These are phyloP conservation scores for Syzygium aromaticum DNA, from an alignment of 345 rosid species.

Conservation along the genomic window DNA sequence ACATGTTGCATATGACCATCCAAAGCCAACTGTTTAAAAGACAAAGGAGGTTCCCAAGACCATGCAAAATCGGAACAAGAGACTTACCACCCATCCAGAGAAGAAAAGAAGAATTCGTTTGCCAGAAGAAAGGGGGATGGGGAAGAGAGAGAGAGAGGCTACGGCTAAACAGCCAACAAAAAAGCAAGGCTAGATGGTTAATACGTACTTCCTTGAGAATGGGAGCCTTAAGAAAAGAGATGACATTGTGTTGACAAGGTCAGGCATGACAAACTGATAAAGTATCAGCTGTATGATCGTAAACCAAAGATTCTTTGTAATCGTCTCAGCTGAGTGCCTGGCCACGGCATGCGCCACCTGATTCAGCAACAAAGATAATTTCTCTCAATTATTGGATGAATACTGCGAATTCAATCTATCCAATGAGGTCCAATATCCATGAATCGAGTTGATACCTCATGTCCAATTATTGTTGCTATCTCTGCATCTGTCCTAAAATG, in stretches of 20 bases:
- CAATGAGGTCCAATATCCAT: background rate
- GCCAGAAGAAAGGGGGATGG: background rate
- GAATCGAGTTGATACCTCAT: constrained; percentile 45
- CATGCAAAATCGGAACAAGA: background rate
- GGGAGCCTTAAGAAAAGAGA: constrained; percentile 76
- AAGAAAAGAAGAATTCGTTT: background rate
- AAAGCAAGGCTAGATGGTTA: background rate
- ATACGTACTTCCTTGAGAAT: constrained; percentile 71
- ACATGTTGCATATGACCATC: background rate
- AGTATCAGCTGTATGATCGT: constrained; percentile 60
- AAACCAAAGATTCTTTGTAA: constrained; percentile 78
- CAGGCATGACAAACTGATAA: constrained; percentile 70
- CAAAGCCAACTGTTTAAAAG: background rate
- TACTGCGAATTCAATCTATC: background rate
- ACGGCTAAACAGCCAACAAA: background rate
- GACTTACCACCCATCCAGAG: background rate
- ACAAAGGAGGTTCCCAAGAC: background rate
- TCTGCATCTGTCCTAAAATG: constrained; percentile 71
- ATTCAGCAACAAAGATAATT: constrained; percentile 3
- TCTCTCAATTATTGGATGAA: background rate
- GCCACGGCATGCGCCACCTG: constrained; percentile 96
- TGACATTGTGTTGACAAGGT: constrained; percentile 70
- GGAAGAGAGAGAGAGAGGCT: background rate
- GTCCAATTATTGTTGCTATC: constrained; percentile 84
- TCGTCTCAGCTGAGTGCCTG: constrained; percentile 63